These are phyloP conservation scores for Epichloe hybrida DNA, from an alignment of 2,329 filamentous ascomycete species.

Conservation along the genomic window DNA sequence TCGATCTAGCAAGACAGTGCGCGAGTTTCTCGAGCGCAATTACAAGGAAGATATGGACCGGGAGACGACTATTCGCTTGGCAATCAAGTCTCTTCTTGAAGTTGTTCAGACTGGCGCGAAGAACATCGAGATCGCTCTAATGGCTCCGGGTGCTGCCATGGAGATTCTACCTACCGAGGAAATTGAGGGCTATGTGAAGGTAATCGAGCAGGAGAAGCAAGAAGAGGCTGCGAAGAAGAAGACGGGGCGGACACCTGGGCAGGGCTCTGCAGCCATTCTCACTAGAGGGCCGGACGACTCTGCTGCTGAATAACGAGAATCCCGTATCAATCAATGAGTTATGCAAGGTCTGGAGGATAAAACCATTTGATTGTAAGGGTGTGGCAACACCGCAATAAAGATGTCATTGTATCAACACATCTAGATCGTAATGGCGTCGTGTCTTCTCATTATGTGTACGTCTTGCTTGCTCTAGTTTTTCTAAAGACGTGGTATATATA, in stretches of 20 bases:
- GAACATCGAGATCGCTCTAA: constrained; percentile 98
- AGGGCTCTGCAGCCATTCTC: constrained; percentile 58
- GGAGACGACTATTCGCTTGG: constrained; percentile 88
- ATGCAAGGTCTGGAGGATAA: not conserved
- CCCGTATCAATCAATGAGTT: not conserved
- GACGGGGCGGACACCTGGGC: constrained; percentile 59
- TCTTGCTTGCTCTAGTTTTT: not conserved
- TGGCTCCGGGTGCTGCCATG: constrained; percentile 81
- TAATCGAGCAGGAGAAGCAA: constrained; percentile 98
- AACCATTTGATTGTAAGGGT: not conserved
- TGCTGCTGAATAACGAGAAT: constrained; percentile 20
- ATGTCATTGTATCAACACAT: constrained; percentile 25
- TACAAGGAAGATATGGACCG: constrained; percentile 97
- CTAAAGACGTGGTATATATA: not conserved
- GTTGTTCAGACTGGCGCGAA: constrained; percentile 98
- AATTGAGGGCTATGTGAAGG: constrained; percentile 96
- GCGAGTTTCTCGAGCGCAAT: constrained; percentile 96
- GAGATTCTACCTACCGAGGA: constrained; percentile 93
- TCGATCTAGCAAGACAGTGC: constrained; percentile 95
- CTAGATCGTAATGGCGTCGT: not conserved
- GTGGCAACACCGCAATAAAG: constrained; percentile 12
- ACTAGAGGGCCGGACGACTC: constrained; percentile 43
- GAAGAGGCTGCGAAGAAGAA: constrained; percentile 98
- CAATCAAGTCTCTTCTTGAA: constrained; percentile 94
- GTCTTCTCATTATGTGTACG: constrained; percentile 1